phyloP scores from a whole-genome alignment of 768 basidiomycete species.

The Cubamyces sp. region DNA sequence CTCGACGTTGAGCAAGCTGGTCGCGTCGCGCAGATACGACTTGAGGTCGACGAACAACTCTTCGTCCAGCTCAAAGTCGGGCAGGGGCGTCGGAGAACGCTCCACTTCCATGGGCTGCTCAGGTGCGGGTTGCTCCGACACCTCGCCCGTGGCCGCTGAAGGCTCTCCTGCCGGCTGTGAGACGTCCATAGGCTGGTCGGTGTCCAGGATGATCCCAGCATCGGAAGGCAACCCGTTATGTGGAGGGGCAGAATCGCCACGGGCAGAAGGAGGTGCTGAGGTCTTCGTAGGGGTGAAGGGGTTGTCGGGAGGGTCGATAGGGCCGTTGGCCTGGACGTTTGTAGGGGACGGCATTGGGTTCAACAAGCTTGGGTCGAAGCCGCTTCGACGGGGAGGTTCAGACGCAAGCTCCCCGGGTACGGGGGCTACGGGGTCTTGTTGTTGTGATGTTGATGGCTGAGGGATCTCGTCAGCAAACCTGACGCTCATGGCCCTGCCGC shows the following conservation, averaged over 20 bases:
- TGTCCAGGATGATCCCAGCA: constrained; percentile 26
- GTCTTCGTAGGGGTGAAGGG: constrained; percentile 17
- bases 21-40: constrained; percentile 53
- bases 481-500: constrained; percentile 38
- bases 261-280: background rate
- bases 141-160: background rate
- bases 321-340: background rate
- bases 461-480: constrained; percentile 50
- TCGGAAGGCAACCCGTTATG: constrained; percentile 2
- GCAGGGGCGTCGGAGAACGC: constrained; percentile 69
- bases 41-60: constrained; percentile 52
- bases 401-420: background rate
- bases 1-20: constrained; percentile 73
- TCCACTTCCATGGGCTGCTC: constrained; percentile 53
- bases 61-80: constrained; percentile 74
- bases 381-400: constrained; percentile 37
- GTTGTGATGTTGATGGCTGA: constrained; percentile 22
- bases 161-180: constrained; percentile 21
- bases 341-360: constrained; percentile 48
- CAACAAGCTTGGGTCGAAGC: constrained; percentile 56
- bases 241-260: background rate
- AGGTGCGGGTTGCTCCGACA: constrained; percentile 18
- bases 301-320: constrained; percentile 21
- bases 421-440: constrained; percentile 7
- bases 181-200: constrained; percentile 20